Evolutionary conservation across 2,329 filamentous ascomycete species (phyloP).

Genomic region (Hypocrella siamensis): DNA sequence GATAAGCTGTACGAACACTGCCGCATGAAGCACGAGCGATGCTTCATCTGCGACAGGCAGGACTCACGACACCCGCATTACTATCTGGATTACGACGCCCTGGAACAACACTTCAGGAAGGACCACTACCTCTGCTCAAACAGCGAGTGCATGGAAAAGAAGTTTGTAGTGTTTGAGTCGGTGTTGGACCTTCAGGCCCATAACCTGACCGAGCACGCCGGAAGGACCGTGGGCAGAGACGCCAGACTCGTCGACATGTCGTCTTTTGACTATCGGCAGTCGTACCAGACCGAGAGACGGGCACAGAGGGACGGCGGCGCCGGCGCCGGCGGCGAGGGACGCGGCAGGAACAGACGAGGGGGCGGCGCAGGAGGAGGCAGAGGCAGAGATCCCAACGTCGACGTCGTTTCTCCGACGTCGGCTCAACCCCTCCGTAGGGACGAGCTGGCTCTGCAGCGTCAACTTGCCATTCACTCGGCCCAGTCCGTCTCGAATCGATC

Average conservation of each 20-base stretch:
- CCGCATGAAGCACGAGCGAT: conserved; percentile 83
- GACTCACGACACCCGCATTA: conserved; percentile 68
- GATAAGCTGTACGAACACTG: conserved; percentile 93
- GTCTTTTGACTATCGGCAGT: conserved; percentile 61
- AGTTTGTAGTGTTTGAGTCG: conserved; percentile 91
- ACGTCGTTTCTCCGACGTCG: conserved; percentile 59
- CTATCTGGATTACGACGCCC: conserved; percentile 71
- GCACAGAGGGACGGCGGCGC: conserved; percentile 19
- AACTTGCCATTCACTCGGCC: conserved; percentile 79
- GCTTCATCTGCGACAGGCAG: conserved; percentile 76
- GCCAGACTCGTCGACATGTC: conserved; percentile 77
- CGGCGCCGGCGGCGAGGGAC: conserved; percentile 25
- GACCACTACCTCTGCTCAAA: conserved; percentile 81
- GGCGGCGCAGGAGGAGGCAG: conserved; percentile 28
- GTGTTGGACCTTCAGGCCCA: conserved; percentile 93
- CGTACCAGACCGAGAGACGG: conserved; percentile 46
- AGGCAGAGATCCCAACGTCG: conserved; percentile 76
- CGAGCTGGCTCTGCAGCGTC: conserved; percentile 80
- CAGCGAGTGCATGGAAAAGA: conserved; percentile 83
- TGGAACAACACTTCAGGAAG: conserved; percentile 74
- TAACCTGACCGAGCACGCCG: conserved; percentile 71
- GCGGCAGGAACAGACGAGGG: conserved; percentile 19
- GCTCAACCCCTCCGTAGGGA: conserved; percentile 71
- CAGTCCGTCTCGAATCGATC: conserved; percentile 66
- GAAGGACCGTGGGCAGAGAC: conserved; percentile 72